phyloP scores from a whole-genome alignment of 345 rosid genomes.

The Xanthoceras sorbifolium region DNA sequence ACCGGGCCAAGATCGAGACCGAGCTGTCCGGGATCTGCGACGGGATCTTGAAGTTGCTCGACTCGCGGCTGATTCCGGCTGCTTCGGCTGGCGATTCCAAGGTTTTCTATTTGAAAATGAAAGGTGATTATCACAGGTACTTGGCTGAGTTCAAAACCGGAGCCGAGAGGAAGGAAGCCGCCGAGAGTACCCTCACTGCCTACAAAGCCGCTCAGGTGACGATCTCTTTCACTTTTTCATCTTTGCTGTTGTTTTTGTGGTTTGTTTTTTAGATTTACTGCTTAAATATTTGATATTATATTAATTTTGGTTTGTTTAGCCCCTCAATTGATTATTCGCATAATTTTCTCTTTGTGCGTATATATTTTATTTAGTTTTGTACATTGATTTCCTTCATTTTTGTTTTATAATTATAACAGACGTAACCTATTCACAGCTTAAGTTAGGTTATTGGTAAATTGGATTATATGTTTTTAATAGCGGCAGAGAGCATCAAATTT shows the following conservation, averaged over 20 bases:
- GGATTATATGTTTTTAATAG: no score
- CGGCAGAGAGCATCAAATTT: no score
- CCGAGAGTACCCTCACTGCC: constrained; percentile 79
- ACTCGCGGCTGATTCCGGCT: constrained; percentile 65
- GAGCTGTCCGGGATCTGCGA: constrained; percentile 76
- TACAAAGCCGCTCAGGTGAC: constrained; percentile 90
- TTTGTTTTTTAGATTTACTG: not conserved
- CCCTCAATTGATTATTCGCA: not conserved
- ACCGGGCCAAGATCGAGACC: constrained; percentile 76
- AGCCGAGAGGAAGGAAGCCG: constrained; percentile 86
- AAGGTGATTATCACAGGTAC: constrained; percentile 89
- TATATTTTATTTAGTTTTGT: no score
- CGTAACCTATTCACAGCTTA: no score
- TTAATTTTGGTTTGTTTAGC: not conserved
- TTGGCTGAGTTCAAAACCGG: constrained; percentile 84
- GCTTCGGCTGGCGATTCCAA: constrained; percentile 76
- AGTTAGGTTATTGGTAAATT: no score
- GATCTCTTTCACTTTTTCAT: not conserved
- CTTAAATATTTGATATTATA: not conserved
- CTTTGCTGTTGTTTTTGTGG: not conserved
- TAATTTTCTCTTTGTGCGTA: no score
- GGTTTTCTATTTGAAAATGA: constrained; percentile 91
- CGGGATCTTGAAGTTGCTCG: constrained; percentile 85
- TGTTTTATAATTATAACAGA: no score
- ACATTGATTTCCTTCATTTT: no score